Evolutionary conservation across 2,329 filamentous ascomycete species (phyloP), one percentile per base, ranked within the genome.

Genomic region (Fusarium setosum): DNA sequence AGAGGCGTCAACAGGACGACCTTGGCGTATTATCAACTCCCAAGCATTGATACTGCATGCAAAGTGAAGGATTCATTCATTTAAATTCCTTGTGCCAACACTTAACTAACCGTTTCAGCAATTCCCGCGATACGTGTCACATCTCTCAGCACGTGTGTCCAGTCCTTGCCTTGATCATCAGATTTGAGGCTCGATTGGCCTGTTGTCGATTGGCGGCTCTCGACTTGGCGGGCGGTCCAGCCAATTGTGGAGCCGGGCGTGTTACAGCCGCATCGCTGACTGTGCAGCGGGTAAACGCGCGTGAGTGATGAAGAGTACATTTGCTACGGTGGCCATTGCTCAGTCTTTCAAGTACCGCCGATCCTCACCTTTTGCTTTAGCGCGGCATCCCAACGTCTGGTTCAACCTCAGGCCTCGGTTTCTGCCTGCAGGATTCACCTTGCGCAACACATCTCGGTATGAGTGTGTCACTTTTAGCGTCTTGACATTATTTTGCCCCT

Each of bases 161-260:
- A n/a, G 32, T 15, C 31, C 38, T 29, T 40, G 23, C 21, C 20
- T 26, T 54, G 20, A 21, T 54, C 12, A 20, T 20, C 31, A 45
- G 31, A 42, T 42, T 40, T 42, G 49, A 62, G 48, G 47, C 50
- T 40, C 52, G 41, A 52, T 51, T 58, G 50, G 40, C 52, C 23
- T 67, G 68, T 67, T 50, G 67, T 72, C 55, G 51, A 51, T 61
- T 56, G 57, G 67, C 65, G 67, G 69, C 67, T 72, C 69, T 71
- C 52, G 20, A 21, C 41, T 54, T 61, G 60, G 61, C 54, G 47
- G 65, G 47, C 51, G 53, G 56, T 52, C 58, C 51, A 61, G 58
- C 32, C 50, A 42, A 52, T 32, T 31, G 66, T 63, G 66, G 64
- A 57, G 56, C 59, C 37, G 41, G 34, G 56, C 61, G 49, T 62